phyloP scores from a whole-genome alignment of 2,329 filamentous ascomycete genomes.

The Fusarium nodosum region DNA sequence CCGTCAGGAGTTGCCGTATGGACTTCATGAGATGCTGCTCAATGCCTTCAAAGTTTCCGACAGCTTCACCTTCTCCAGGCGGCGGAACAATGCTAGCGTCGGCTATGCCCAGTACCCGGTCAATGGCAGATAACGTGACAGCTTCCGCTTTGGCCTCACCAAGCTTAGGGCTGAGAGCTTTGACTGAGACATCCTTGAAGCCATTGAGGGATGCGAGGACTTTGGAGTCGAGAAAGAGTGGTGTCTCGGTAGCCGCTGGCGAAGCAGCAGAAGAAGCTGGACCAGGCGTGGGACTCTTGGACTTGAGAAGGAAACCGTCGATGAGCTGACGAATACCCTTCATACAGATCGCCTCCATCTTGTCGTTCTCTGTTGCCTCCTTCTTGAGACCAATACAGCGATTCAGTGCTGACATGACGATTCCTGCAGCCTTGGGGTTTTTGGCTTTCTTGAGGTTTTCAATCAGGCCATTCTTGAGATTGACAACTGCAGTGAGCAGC shows the following conservation, averaged over 20 bases:
- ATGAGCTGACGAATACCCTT: constrained; percentile 60
- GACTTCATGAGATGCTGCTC: constrained; percentile 60
- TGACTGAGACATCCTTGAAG: constrained; percentile 63
- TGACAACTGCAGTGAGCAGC: constrained; percentile 59
- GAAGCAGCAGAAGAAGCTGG: constrained; percentile 47
- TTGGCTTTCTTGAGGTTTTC: constrained; percentile 61
- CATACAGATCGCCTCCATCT: constrained; percentile 63
- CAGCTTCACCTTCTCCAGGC: constrained; percentile 52
- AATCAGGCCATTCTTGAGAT: constrained; percentile 63
- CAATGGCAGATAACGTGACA: constrained; percentile 64
- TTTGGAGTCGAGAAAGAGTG: constrained; percentile 56
- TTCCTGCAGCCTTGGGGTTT: constrained; percentile 60
- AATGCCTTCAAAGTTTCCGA: constrained; percentile 56
- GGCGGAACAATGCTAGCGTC: constrained; percentile 59
- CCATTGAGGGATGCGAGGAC: constrained; percentile 59
- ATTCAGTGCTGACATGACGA: constrained; percentile 67
- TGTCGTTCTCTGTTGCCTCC: constrained; percentile 60
- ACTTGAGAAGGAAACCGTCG: constrained; percentile 57
- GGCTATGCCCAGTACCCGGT: constrained; percentile 64
- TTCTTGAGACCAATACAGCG: constrained; percentile 64
- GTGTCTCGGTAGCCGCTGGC: constrained; percentile 41
- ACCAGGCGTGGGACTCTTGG: constrained; percentile 54
- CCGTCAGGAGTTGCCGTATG: constrained; percentile 56
- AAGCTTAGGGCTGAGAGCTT: constrained; percentile 58
- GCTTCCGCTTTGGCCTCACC: constrained; percentile 61